These are phyloP conservation scores for Clavispora phyllophila DNA, from an alignment of 805 yeast species.

Conservation along the genomic window DNA sequence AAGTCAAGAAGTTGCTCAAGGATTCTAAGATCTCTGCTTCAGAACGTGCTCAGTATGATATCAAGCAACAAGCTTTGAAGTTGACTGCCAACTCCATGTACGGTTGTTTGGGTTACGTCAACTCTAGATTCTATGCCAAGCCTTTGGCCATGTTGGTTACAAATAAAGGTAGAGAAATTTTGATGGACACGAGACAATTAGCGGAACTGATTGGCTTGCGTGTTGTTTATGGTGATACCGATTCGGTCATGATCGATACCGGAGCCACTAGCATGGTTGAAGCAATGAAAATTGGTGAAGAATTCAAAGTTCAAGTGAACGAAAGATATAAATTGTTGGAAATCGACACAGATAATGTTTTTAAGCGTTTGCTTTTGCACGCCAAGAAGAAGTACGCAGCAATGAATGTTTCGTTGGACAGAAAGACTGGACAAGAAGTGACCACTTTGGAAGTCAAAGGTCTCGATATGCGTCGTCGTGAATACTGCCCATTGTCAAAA, in stretches of 20 bases:
- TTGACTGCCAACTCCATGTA: slow-evolving; percentile 99
- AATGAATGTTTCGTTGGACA: slow-evolving; percentile 51
- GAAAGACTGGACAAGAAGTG: slow-evolving; percentile 47
- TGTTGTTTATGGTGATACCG: slow-evolving; percentile 97
- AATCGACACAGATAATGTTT: slow-evolving; percentile 92
- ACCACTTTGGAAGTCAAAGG: slow-evolving; percentile 85
- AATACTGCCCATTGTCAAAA: slow-evolving; percentile 87
- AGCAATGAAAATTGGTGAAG: slow-evolving; percentile 78
- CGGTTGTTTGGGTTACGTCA: slow-evolving; percentile 92
- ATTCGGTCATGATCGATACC: slow-evolving; percentile 97
- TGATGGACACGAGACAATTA: slow-evolving; percentile 85
- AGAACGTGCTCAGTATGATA: slow-evolving; percentile 82
- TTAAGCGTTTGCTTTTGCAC: slow-evolving; percentile 75
- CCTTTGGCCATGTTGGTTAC: slow-evolving; percentile 96
- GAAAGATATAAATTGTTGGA: slow-evolving; percentile 84
- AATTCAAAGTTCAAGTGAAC: slow-evolving; percentile 80
- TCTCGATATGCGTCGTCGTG: slow-evolving; percentile 94
- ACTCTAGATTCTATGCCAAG: slow-evolving; percentile 90
- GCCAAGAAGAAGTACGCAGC: slow-evolving; percentile 99
- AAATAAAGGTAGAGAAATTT: slow-evolving; percentile 89
- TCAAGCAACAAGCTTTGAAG: slow-evolving; percentile 92
- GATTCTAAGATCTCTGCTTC: slow-evolving; percentile 58
- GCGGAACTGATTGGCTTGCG: slow-evolving; percentile 81
- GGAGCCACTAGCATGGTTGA: slow-evolving; percentile 64
- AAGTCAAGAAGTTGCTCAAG: slow-evolving; percentile 81